Base-by-base conservation (phyloP, 176 grass and related monocot species). In the Triticum turgidum region DNA sequence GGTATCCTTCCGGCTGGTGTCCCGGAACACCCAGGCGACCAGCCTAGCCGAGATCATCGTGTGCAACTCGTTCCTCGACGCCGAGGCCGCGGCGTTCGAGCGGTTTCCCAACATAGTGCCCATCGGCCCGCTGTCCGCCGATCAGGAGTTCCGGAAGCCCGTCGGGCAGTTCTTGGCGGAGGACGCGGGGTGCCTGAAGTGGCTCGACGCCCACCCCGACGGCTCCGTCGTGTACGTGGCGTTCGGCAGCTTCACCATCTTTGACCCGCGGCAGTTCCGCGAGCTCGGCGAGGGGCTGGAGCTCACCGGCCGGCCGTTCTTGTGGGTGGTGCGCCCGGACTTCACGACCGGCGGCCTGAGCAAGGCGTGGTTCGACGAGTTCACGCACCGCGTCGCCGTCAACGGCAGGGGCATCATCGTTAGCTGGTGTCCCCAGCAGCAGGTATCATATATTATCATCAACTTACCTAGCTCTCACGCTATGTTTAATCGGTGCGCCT, bases 161-260 rank as follows among this genome's bases (percentile, higher is more conserved):
- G 79, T 87, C 1, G 90, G 89, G 0, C 38, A 83, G 61, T 89
- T 91, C 27, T 72, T 87, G 81, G 84, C 79, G 2, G 86, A 85
- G 38, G 93, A 95, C 73, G 15, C 27, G 22, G 14, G 86, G 5
- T 94, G 87, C 78, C 0, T 84, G 38, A 11, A 44, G 8, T 92
- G 91, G 91, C 91, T 94, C 20, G 89, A 94, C 77, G 77, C 76
- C 12, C 89, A 91, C 29, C 25, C 70, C 0, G 20, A 35, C 22
- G 7, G 18, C 0, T 94, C 92, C 73, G 92, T 94, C 73, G 65
- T 94, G 39, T 94, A 94, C 38, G 83, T 89, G 25, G 89, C 92
- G 3, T 94, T 94, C 54, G 93, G 90, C 5, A 95, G 88, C 88
- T 34, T 86, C 4, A 54, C 90, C 25, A 73, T 88, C 24, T 83